Evolutionary conservation across 73 alveolate species (phyloP).

Genomic region (Paramecium pentaurelia): DNA sequence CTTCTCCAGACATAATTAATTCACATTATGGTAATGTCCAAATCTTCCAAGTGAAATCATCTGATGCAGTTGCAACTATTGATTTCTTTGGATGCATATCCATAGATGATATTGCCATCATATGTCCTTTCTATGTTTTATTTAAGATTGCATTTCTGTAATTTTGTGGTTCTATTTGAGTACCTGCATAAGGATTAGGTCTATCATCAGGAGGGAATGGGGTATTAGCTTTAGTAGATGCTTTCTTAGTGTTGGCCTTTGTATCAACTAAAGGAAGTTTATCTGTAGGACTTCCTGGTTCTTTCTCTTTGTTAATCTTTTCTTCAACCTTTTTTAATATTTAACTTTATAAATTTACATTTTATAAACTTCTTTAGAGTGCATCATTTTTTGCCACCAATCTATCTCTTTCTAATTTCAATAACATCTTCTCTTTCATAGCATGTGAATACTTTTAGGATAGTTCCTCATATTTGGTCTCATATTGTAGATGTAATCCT

Average conservation of each 20-base stretch:
- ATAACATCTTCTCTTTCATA: constrained; percentile 96
- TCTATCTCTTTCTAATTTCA: constrained; percentile 98
- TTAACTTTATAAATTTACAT: constrained; percentile 72
- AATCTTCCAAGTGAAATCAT: constrained; percentile 98
- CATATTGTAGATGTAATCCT: constrained; percentile 93
- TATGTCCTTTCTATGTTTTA: constrained; percentile 95
- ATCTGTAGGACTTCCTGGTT: constrained; percentile 63
- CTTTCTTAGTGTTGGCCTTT: constrained; percentile 68
- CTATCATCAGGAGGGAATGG: constrained; percentile 67
- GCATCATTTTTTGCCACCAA: constrained; percentile 90
- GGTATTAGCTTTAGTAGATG: constrained; percentile 74
- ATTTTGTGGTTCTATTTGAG: constrained; percentile 58
- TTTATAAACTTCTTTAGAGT: constrained; percentile 78
- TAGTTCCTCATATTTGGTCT: constrained; percentile 91
- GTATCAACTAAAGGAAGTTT: constrained; percentile 67
- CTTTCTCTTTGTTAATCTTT: constrained; percentile 77
- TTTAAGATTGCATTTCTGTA: constrained; percentile 50
- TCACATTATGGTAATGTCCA: constrained; percentile 77
- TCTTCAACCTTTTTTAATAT: constrained; percentile 71
- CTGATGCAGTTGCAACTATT: constrained; percentile 98
- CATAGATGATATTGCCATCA: constrained; percentile 93
- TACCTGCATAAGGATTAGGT: constrained; percentile 68
- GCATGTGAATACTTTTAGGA: constrained; percentile 97
- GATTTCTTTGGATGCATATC: constrained; percentile 93
- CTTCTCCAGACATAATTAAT: constrained; percentile 99